These are phyloP conservation scores for Periglandula ipomoeae DNA, from an alignment of 2,329 filamentous ascomycete genomes.

Conservation along the genomic window DNA sequence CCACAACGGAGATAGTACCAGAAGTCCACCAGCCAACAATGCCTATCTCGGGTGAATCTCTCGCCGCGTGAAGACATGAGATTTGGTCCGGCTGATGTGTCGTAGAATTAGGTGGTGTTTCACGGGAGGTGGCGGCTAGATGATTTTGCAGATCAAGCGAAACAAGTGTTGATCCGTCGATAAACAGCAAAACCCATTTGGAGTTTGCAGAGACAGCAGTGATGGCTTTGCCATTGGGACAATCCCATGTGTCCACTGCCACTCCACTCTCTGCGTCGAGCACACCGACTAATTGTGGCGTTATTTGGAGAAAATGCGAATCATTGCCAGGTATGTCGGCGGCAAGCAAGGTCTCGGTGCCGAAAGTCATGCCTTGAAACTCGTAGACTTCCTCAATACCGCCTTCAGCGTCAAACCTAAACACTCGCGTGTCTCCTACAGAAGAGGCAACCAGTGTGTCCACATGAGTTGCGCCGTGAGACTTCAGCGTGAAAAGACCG, in stretches of 20 bases:
- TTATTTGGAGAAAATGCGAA: conserved; percentile 60
- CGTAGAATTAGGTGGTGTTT: conserved; percentile 43
- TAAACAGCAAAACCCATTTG: conserved; percentile 60
- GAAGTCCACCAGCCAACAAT: conserved; percentile 83
- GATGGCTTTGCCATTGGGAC: conserved; percentile 46
- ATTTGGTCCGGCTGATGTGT: conserved; percentile 53
- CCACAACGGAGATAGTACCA: conserved; percentile 68
- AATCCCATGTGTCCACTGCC: conserved; percentile 49
- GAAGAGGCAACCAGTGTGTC: conserved; percentile 77
- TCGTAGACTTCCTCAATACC: conserved; percentile 80
- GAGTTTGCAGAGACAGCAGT: conserved; percentile 71
- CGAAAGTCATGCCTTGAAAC: conserved; percentile 62
- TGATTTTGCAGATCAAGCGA: conserved; percentile 55
- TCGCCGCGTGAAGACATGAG: conserved; percentile 71
- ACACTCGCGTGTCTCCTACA: conserved; percentile 73
- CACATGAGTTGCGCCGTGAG: conserved; percentile 35
- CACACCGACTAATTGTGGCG: conserved; percentile 51
- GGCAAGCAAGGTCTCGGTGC: conserved; percentile 62
- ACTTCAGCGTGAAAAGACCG: conserved; percentile 61
- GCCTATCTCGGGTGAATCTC: conserved; percentile 53
- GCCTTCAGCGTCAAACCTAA: conserved; percentile 63
- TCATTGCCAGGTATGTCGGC: conserved; percentile 53
- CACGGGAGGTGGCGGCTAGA: conserved; percentile 49
- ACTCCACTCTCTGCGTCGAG: conserved; percentile 50
- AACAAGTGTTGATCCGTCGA: conserved; percentile 64